Evolutionary conservation across 805 yeast species (phyloP), one percentile per base, ranked within the genome.

Genomic region (Candida easanensis): DNA sequence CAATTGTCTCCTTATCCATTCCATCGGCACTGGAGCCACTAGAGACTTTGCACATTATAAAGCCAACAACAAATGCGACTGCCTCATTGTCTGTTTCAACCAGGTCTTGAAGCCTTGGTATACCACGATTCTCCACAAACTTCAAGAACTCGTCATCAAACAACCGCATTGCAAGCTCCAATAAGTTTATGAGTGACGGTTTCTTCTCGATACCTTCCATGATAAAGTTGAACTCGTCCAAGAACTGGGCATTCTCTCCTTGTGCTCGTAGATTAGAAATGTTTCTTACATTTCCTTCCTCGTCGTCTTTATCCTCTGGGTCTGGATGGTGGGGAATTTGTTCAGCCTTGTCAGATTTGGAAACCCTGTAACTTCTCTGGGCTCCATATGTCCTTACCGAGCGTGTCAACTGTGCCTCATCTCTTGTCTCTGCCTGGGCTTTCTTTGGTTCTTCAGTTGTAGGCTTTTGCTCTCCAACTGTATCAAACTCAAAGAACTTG

Each of bases 201-300:
- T 43, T 42, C 1, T 54, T 36, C 1, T 57, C 39, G 11, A 53
- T 42, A 1, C 55, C 58, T 11, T 55, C 61, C 2, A 60, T 27
- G 5, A 68, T 39, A 41, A 66, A 68, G n/a, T 58, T 66, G 26
- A 63, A 45, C 25, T 69, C 71, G 39, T 68, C 70, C 33, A 53
- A 53, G 36, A 51, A 61, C 41, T 64, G 62, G 2, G 64, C 45
- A 14, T 56, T 54, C 19, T 58, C 57, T 3, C 77, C 77, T 42
- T 62, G 58, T 2, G 61, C 58, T 32, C 62, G 55, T 17, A 68
- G 53, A 28, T 60, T 61, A 5, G 57, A 27, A n/a, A 60, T 45
- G 9, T 57, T 57, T 34, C 57, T 58, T 14, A 61, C 2, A 5
- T 42, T 14, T 3, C 41, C 32, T 4, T 41, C 36, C 6, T 49